Percentiles rank a stretch among this genome's conserved stretches.
Evolutionary conservation across 2,329 filamentous ascomycete species (phyloP).

Genomic region (Monilinia laxa): DNA sequence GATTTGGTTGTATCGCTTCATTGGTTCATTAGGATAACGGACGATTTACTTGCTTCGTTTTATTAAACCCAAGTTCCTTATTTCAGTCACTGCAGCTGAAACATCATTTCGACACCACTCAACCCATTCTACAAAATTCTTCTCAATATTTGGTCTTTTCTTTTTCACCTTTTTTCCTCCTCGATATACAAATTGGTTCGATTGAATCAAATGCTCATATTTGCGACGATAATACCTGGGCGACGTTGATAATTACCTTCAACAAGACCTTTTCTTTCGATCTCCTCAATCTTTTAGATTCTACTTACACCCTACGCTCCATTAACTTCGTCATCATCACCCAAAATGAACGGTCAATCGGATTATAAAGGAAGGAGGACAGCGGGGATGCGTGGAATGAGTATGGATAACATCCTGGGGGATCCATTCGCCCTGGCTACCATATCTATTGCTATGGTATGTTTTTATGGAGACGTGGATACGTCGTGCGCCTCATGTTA

Average conservation of each 20-base stretch:
- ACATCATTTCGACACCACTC: slow-evolving; percentile 17
- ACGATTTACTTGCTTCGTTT: no score
- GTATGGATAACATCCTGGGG: slow-evolving; percentile 85
- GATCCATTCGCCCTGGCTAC: slow-evolving; percentile 96
- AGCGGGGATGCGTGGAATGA: slow-evolving; percentile 58
- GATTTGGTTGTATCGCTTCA: slow-evolving; percentile 12
- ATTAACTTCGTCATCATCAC: slow-evolving; percentile 68
- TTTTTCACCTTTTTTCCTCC: slow-evolving; percentile 3
- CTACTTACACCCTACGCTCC: slow-evolving; percentile 66
- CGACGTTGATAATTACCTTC: slow-evolving; percentile 13
- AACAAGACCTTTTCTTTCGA: neutral
- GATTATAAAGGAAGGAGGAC: slow-evolving; percentile 53
- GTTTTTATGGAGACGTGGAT: slow-evolving; percentile 40
- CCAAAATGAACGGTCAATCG: slow-evolving; percentile 75
- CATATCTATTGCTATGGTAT: slow-evolving; percentile 84
- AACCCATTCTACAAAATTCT: slow-evolving; percentile 1
- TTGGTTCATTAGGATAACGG: neutral
- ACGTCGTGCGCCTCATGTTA: neutral
- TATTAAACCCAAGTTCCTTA: neutral
- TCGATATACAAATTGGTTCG: slow-evolving; percentile 8
- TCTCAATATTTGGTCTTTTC: neutral
- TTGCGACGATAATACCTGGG: slow-evolving; percentile 18
- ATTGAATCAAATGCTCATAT: slow-evolving; percentile 21
- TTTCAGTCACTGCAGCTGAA: slow-evolving; percentile 19
- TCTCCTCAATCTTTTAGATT: neutral